Conservation (phyloP, 2,329 filamentous ascomycete species). For the Ceratocystis albifundus region DNA sequence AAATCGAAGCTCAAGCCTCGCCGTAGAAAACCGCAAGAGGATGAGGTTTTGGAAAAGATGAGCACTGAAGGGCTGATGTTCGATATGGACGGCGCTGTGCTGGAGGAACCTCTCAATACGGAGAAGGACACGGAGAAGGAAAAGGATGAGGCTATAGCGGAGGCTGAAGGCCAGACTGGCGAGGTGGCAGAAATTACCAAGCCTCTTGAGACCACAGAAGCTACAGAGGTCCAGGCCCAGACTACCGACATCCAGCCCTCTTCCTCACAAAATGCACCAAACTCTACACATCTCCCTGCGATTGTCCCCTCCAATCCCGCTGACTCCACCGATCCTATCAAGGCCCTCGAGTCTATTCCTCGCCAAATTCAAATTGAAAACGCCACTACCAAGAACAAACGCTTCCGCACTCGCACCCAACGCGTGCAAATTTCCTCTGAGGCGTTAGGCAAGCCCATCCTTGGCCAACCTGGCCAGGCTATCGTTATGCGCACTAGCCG, state of each 20-base stretch:
- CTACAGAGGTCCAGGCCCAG: background rate
- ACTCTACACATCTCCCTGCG: background rate
- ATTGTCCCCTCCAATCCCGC: background rate
- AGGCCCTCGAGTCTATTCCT: conserved; percentile 6
- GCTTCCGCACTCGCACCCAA: conserved; percentile 14
- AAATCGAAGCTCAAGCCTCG: background rate
- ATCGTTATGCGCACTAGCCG: conserved; percentile 37
- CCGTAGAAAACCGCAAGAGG: background rate
- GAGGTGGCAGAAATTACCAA: background rate
- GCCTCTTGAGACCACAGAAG: too few relatives aligned
- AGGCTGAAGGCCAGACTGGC: background rate
- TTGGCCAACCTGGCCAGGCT: conserved; percentile 34
- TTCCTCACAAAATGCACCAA: background rate
- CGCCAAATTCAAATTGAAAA: conserved; percentile 15
- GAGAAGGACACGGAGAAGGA: too few relatives aligned
- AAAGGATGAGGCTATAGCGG: background rate
- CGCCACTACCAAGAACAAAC: background rate
- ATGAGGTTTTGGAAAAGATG: conserved; percentile 14
- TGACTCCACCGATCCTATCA: conserved; percentile 13
- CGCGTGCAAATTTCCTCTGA: conserved; percentile 17
- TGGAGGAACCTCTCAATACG: background rate
- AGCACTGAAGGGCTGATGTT: conserved; percentile 20
- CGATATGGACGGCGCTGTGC: conserved; percentile 11
- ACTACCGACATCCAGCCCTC: background rate
- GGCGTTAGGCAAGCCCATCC: conserved; percentile 29